Evolutionary conservation across 2,329 filamentous ascomycete species (phyloP).

Genomic region (Trichoderma pleuroti): DNA sequence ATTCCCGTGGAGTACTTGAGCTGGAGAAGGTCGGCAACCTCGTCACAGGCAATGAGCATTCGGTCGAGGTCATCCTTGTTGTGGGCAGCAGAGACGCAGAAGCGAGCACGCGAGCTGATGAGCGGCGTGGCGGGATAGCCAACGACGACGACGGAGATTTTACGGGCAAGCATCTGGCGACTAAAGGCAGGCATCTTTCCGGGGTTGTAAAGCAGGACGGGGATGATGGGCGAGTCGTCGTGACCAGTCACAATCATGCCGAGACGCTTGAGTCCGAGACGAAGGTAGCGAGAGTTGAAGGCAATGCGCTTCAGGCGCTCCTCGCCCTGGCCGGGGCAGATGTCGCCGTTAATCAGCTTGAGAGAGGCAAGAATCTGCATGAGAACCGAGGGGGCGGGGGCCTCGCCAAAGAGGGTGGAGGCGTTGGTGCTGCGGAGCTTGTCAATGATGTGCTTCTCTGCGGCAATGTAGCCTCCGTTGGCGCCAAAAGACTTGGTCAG

Average conservation of each 20-base stretch:
- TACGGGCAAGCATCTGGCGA: constrained; percentile 96
- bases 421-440: constrained; percentile 85
- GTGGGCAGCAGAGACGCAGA: constrained; percentile 93
- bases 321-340: constrained; percentile 86
- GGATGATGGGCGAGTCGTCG: constrained; percentile 96
- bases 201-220: constrained; percentile 92
- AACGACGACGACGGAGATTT: constrained; percentile 95
- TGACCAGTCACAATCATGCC: constrained; percentile 97
- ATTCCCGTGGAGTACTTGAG: constrained; percentile 97
- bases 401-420: constrained; percentile 81
- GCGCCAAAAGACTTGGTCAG: constrained; percentile 98
- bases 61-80: constrained; percentile 98
- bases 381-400: constrained; percentile 80
- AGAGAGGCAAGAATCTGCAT: constrained; percentile 87
- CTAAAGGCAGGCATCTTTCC: constrained; percentile 98
- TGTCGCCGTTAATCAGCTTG: constrained; percentile 82
- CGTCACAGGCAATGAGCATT: constrained; percentile 81
- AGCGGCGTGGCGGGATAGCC: constrained; percentile 95
- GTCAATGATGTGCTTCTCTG: constrained; percentile 85
- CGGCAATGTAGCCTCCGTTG: constrained; percentile 93
- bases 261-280: constrained; percentile 91
- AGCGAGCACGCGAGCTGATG: constrained; percentile 89
- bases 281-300: constrained; percentile 98
- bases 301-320: constrained; percentile 93
- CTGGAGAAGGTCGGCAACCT: constrained; percentile 87